Conservation (phyloP, 177 flowering plant species). For the Vitis hybrid region DNA sequence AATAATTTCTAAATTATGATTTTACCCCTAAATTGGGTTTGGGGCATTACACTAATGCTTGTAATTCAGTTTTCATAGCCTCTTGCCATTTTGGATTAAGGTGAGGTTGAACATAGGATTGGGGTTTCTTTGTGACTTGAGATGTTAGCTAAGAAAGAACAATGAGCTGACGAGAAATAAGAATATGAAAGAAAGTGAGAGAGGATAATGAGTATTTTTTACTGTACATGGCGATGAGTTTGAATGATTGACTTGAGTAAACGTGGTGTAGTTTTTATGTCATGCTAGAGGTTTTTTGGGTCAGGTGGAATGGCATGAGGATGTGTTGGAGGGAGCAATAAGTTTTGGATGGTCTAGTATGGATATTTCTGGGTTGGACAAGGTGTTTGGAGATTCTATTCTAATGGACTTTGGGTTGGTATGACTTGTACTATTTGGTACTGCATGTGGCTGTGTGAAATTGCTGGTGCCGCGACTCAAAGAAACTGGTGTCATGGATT, state of each 20-base stretch:
- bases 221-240: too few species aligned
- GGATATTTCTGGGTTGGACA: too few species aligned
- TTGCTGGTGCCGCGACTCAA: neutral
- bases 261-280: neutral
- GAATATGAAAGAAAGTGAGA: constrained; percentile 4
- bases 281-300: constrained; percentile 11
- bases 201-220: neutral
- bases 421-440: too few species aligned
- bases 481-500: neutral
- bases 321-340: too few species aligned
- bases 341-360: too few species aligned
- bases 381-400: too few species aligned
- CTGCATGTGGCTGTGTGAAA: neutral
- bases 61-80: neutral
- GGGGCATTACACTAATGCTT: too few species aligned
- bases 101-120: constrained; percentile 7
- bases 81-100: constrained; percentile 18
- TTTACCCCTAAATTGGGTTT: too few species aligned
- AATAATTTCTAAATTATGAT: too few species aligned
- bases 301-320: neutral
- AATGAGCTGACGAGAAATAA: neutral
- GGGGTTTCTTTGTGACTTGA: constrained; percentile 7
- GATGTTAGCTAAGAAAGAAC: constrained; percentile 2
- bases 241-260: too few species aligned
- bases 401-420: too few species aligned